These are phyloP conservation scores for Sedum album DNA, from an alignment of 164 flowering plant genomes.

Conservation along the genomic window DNA sequence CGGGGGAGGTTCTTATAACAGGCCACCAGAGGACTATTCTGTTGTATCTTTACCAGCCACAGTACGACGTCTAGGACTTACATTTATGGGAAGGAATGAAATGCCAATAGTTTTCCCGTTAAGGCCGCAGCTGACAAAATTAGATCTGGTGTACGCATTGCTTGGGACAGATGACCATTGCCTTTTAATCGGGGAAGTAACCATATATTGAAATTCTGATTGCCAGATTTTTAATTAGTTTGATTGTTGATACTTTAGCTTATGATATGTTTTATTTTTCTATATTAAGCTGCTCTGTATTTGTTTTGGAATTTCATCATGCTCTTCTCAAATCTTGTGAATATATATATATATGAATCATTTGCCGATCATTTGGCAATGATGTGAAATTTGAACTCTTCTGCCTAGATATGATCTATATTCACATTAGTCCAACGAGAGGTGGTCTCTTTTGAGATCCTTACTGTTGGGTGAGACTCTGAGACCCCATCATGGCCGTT, in stretches of 20 bases:
- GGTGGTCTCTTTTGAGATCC: too few species aligned
- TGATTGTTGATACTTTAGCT: not conserved
- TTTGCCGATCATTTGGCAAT: too few species aligned
- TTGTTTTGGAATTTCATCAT: too few species aligned
- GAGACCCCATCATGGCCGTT: too few species aligned
- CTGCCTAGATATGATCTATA: too few species aligned
- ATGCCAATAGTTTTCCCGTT: conserved; percentile 63
- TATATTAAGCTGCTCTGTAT: too few species aligned
- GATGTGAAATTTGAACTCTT: too few species aligned
- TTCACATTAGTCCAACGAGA: too few species aligned
- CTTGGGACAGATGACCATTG: conserved; percentile 84
- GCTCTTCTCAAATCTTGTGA: too few species aligned
- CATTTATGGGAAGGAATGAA: conserved; percentile 50
- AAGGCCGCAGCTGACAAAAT: conserved; percentile 50
- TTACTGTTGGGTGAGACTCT: too few species aligned
- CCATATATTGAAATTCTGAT: not conserved
- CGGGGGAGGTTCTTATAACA: conserved; percentile 68
- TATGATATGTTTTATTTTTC: too few species aligned
- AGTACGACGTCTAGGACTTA: conserved; percentile 57
- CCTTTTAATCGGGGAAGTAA: conserved; percentile 37
- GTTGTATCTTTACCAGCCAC: conserved; percentile 45
- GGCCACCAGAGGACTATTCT: conserved; percentile 39
- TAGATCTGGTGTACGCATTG: conserved; percentile 85
- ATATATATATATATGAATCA: too few species aligned
- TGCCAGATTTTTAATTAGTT: not conserved